phyloP scores from a whole-genome alignment of 345 rosid genomes.

The Turritis glabra region DNA sequence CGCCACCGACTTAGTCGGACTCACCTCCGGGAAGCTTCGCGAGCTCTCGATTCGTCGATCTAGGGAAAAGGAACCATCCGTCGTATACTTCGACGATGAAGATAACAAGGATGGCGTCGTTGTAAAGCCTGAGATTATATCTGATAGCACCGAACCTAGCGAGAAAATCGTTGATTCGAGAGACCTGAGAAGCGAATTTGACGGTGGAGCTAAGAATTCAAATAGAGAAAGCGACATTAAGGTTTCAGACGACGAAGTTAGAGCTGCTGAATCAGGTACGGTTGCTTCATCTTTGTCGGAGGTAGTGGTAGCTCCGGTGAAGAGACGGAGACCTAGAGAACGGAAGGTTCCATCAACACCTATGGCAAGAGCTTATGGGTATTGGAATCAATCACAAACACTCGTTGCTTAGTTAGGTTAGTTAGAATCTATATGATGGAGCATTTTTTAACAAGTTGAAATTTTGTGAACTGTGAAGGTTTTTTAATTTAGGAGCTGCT shows the following conservation, averaged over 20 bases:
- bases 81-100: slow-evolving; percentile 48
- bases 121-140: slow-evolving; percentile 7
- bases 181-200: background rate
- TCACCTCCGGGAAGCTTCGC: slow-evolving; percentile 70
- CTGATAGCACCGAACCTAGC: slow-evolving; percentile 24
- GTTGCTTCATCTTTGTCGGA: slow-evolving; percentile 17
- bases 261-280: slow-evolving; percentile 20
- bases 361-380: slow-evolving; percentile 88
- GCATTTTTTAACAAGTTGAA: background rate
- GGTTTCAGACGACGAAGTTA: slow-evolving; percentile 27
- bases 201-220: slow-evolving; percentile 21
- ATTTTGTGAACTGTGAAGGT: slow-evolving; percentile 62
- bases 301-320: slow-evolving; percentile 35
- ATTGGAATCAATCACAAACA: background rate
- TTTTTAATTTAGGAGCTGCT: slow-evolving; percentile 97
- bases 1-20: slow-evolving; percentile 80
- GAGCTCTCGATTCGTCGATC: slow-evolving; percentile 50
- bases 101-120: background rate
- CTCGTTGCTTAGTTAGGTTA: background rate
- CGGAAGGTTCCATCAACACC: slow-evolving; percentile 93
- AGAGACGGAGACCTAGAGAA: slow-evolving; percentile 85
- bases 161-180: slow-evolving; percentile 29
- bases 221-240: slow-evolving; percentile 31
- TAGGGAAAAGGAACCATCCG: slow-evolving; percentile 66
- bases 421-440: background rate